Percentiles rank a stretch among this genome's conserved stretches.
phyloP scores from a whole-genome alignment of 2,329 filamentous ascomycete species.

The Neospermospora avenae region DNA sequence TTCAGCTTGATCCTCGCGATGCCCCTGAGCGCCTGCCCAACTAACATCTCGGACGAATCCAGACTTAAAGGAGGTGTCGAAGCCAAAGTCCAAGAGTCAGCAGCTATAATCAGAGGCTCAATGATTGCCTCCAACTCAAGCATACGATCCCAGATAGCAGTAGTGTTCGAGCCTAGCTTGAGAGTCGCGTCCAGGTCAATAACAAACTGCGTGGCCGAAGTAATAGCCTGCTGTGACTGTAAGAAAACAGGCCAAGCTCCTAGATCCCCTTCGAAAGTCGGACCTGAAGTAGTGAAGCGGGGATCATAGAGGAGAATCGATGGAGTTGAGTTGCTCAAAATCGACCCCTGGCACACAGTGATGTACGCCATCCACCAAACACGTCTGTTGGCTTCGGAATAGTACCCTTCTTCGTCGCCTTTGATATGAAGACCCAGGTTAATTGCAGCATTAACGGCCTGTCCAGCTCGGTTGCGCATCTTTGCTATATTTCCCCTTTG shows the following conservation, averaged over 20 bases:
- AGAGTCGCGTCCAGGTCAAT: constrained; percentile 45
- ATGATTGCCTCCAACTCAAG: constrained; percentile 27
- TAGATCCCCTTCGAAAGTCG: constrained; percentile 41
- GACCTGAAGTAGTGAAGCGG: constrained; percentile 44
- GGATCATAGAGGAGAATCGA: constrained; percentile 43
- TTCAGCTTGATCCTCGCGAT: constrained; percentile 50
- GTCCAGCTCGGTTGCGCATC: constrained; percentile 47
- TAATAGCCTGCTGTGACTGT: constrained; percentile 46
- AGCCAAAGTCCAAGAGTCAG: constrained; percentile 27
- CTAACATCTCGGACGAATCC: constrained; percentile 37
- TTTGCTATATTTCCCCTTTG: constrained; percentile 52
- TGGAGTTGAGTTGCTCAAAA: constrained; percentile 48
- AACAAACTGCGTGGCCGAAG: constrained; percentile 46
- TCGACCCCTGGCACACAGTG: constrained; percentile 47
- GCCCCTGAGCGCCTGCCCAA: constrained; percentile 43
- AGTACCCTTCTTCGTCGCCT: constrained; percentile 39
- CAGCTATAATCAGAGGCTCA: constrained; percentile 24
- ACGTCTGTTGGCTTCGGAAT: constrained; percentile 44
- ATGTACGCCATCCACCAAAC: constrained; percentile 56
- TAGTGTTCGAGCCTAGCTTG: constrained; percentile 39
- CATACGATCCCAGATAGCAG: constrained; percentile 37
- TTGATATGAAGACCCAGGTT: constrained; percentile 42
- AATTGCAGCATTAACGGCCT: constrained; percentile 47
- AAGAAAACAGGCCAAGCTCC: constrained; percentile 43
- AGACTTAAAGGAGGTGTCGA: constrained; percentile 36